phyloP scores from a whole-genome alignment of 345 rosid species.

The Euphorbia pulcherrima region DNA sequence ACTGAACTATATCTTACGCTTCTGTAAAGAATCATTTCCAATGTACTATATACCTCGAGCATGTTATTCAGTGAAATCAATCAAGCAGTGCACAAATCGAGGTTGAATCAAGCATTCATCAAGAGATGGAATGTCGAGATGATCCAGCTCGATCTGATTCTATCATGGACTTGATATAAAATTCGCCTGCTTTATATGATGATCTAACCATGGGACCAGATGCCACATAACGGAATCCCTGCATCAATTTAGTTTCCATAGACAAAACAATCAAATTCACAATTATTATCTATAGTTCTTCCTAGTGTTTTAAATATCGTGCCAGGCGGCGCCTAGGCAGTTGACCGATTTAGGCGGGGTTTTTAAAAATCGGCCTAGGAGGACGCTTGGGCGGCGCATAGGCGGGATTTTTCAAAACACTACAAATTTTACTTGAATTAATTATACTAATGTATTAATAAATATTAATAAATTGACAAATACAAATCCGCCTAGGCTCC shows the following conservation, averaged over 20 bases:
- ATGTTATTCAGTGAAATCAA: not conserved
- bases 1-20: not conserved
- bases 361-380: no score
- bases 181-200: constrained; percentile 98
- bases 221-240: constrained; percentile 98
- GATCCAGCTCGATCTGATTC: constrained; percentile 78
- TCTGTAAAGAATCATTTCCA: not conserved
- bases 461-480: no score
- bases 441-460: no score
- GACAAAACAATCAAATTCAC: not conserved
- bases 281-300: no score
- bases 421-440: no score
- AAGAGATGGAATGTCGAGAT: constrained; percentile 26
- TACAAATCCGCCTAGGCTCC: no score
- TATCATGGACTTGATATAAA: constrained; percentile 95
- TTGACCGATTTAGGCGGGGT: no score
- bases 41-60: constrained; percentile 3
- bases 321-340: no score
- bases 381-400: no score
- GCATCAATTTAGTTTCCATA: constrained; percentile 31
- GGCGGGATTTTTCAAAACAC: no score
- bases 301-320: no score
- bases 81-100: not conserved
- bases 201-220: constrained; percentile 99
- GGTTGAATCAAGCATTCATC: not conserved